Evolutionary conservation across 495 filamentous ascomycete genomes (phyloP), one percentile per base, ranked within the genome.

Genomic region (Sordaria brevicollis): DNA sequence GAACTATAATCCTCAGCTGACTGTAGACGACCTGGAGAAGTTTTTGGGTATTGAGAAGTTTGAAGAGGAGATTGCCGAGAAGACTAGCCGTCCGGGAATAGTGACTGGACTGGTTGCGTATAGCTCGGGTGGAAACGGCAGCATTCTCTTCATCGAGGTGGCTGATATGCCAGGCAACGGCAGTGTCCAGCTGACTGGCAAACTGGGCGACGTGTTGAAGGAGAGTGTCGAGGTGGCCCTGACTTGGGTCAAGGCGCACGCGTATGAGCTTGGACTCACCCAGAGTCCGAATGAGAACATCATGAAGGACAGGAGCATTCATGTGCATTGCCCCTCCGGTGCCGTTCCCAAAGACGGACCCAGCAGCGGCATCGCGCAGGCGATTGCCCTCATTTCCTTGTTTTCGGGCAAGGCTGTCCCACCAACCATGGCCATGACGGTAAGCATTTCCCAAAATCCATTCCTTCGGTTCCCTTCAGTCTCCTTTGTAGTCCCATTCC

Each of bases 51-150:
- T 94, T 71, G 94, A 97, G 79, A 91, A 90, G 66, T 99, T 93
- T 77, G 92, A 97, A 72, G 93, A 97, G 78, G 95, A 99, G 79
- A 92, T 99, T 74, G 91, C 95, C 21, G 94, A 97, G 81, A 92
- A 92, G 75, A 89, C 87, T 11, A 88, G 89, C 71, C 92, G 92
- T 62, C 94, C 96, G 21, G 95, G 95, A 70, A 92, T 99, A 67
- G 95, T 99, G 67, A 99, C 96, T 6, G 95, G 96, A 54, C 89
- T 99, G 19, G 95, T 98, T 21, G 96, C 96, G n/a, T 98, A 96
- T 83, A 92, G 89, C 71, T 92, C 89, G 25, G 95, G 96, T 65
- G 93, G 93, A 54, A 93, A 96, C 79, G 95, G 95, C 57, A 93
- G 92, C 76, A 99, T 99, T 76, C 83, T 99, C 66, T 99, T 99